phyloP scores from a whole-genome alignment of 768 basidiomycete species.

The Scleroderma citrinum region DNA sequence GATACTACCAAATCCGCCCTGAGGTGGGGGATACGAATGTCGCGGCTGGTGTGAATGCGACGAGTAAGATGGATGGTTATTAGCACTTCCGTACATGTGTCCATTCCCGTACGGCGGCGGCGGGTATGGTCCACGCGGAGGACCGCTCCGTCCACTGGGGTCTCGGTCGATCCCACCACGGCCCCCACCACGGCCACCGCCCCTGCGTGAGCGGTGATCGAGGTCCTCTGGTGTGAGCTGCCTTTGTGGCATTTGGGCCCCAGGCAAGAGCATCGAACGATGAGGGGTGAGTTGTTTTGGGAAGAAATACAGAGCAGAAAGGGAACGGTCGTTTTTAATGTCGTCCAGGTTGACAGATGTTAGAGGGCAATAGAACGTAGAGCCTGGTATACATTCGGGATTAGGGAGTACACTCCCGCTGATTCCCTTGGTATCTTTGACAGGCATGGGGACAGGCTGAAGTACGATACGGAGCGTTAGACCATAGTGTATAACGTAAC shows the following conservation, averaged over 20 bases:
- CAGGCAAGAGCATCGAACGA: conserved; percentile 74
- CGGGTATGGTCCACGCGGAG: conserved; percentile 13
- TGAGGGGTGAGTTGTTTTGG: conserved; percentile 85
- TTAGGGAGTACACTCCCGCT: conserved; percentile 77
- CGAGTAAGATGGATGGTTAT: conserved; percentile 14
- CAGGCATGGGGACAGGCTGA: conserved; percentile 75
- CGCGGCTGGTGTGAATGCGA: conserved; percentile 14
- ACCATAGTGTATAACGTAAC: conserved; percentile 6
- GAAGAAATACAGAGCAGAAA: conserved; percentile 86
- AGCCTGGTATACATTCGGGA: conserved; percentile 85
- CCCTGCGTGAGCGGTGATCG: conserved; percentile 53
- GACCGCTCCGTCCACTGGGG: conserved; percentile 30
- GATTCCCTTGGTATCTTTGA: conserved; percentile 67
- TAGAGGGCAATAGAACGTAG: conserved; percentile 81
- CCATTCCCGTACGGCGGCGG: conserved; percentile 10
- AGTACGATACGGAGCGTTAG: conserved; percentile 5
- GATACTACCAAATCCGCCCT: conserved; percentile 25
- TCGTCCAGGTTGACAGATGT: conserved; percentile 57
- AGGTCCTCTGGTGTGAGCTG: conserved; percentile 65
- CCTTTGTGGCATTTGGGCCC: conserved; percentile 52
- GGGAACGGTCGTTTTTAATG: conserved; percentile 79
- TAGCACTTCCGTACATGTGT: conserved; percentile 8
- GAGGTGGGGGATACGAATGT: conserved; percentile 15
- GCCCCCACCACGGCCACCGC: conserved; percentile 46
- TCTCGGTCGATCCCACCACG: conserved; percentile 36